These are phyloP conservation scores for Fusarium devonianum DNA, from an alignment of 2,329 filamentous ascomycete species.

Conservation along the genomic window DNA sequence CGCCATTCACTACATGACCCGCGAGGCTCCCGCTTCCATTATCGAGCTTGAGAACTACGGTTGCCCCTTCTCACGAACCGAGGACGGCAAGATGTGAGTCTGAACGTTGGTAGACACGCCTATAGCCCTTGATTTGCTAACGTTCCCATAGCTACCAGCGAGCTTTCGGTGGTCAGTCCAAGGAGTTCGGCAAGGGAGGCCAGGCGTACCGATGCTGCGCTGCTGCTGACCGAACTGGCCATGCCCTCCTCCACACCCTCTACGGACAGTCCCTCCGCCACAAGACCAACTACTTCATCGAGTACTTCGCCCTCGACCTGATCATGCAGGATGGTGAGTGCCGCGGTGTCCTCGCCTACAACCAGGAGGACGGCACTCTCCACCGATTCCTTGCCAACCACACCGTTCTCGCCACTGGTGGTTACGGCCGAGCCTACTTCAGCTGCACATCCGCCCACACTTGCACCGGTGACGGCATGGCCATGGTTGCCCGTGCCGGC, in stretches of 20 bases:
- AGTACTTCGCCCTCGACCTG: conserved; percentile 96
- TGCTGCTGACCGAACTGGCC: conserved; percentile 94
- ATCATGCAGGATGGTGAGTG: conserved; percentile 98
- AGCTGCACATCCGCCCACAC: conserved; percentile 98
- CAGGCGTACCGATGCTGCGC: conserved; percentile 98
- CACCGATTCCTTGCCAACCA: conserved; percentile 97
- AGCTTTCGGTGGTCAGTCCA: conserved; percentile 96
- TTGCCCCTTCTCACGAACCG: conserved; percentile 94
- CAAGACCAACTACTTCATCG: conserved; percentile 99
- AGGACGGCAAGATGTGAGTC: conserved; percentile 89
- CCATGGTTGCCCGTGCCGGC: conserved; percentile 97
- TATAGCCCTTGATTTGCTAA: conserved; percentile 19
- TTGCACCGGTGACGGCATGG: conserved; percentile 98
- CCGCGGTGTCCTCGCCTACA: conserved; percentile 95
- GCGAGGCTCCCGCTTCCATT: conserved; percentile 89
- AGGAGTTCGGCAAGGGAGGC: conserved; percentile 93
- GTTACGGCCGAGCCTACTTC: conserved; percentile 98
- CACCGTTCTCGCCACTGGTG: conserved; percentile 95
- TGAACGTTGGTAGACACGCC: conserved; percentile 1
- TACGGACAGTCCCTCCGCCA: conserved; percentile 96
- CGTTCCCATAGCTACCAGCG: conserved; percentile 81
- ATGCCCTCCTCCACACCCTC: conserved; percentile 96
- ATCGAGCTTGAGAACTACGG: conserved; percentile 97
- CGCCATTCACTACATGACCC: conserved; percentile 98
- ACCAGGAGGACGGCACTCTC: conserved; percentile 97